Base-by-base conservation (phyloP, 768 basidiomycete genomes). In the Trametes cubensis region DNA sequence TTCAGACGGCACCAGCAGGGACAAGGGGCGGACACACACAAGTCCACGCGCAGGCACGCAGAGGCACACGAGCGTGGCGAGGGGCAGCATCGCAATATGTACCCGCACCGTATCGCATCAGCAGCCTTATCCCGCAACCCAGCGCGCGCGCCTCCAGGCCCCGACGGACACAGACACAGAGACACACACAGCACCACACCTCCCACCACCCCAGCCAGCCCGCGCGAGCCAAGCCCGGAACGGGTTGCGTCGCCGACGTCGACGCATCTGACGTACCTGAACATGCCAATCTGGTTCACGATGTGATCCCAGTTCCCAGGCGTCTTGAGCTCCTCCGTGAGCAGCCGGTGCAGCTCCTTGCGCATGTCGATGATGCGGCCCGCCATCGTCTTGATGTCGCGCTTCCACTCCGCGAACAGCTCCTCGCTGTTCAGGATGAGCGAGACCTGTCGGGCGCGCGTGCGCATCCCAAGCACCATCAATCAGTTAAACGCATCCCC, bases 291-390 rank as follows among this genome's bases (percentile, higher is more conserved):
- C 81, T 98, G 97, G 55, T 86, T 84, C 68, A 89, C 79, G 70
- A 99, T 96, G 76, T 98, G 96, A n/a, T 88, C 85, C 97, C 97
- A 99, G 70, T 85, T 86, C 6, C 95, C 94, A 4, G 95, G 95
- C 53, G 93, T 95, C 71, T 90, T 83, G 66, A 94, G 75, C 73
- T 90, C 87, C 65, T 92, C 81, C 20, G 84, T 89, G 72, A 97
- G 74, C 69, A 91, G 72, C 57, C 82, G 77, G 80, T 85, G 81
- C 67, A 99, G 80, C 77, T 90, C 83, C 64, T 85, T 78, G 44
- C 97, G 85, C 95, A 98, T 98, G 53, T 81, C 79, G 70, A 95
- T 96, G 73, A 99, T 98, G 55, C 95, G 85, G 51, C 85, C 84
- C 4, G 94, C 89, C 97, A 99, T 99, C 70, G 87, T 90, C 77